These are phyloP conservation scores for Murraya koenigii DNA, from an alignment of 345 rosid species.

Conservation along the genomic window DNA sequence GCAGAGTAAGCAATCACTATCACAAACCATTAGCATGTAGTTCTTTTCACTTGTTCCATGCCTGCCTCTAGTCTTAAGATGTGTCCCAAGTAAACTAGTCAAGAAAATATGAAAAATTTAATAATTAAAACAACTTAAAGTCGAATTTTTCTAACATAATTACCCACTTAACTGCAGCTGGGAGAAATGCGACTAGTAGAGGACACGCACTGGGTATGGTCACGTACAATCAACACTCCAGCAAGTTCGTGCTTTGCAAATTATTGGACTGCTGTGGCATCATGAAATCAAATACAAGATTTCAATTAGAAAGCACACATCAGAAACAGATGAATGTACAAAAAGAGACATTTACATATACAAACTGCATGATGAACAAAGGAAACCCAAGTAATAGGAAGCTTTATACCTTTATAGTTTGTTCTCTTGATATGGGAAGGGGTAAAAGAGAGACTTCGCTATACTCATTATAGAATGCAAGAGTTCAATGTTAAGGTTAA, in stretches of 20 bases:
- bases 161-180: slow-evolving; percentile 35
- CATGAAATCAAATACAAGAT: slow-evolving; percentile 23
- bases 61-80: too few species aligned
- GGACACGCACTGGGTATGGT: slow-evolving; percentile 54
- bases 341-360: not conserved
- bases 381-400: not conserved
- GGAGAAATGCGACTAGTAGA: slow-evolving; percentile 47
- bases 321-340: slow-evolving; percentile 9
- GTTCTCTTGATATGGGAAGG: too few species aligned
- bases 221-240: slow-evolving; percentile 55
- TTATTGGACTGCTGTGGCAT: slow-evolving; percentile 44
- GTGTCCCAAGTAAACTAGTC: too few species aligned
- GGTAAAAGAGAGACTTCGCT: too few species aligned
- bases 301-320: not conserved
- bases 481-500: too few species aligned
- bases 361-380: slow-evolving; percentile 20
- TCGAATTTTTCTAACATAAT: slow-evolving; percentile 11
- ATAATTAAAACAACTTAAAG: not conserved
- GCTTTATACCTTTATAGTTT: not conserved
- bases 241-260: slow-evolving; percentile 41
- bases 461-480: too few species aligned
- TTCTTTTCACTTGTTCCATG: too few species aligned
- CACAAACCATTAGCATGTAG: not conserved
- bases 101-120: too few species aligned
- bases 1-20: slow-evolving; percentile 54